Percentiles rank a stretch among this genome's conserved stretches.
phyloP scores from a whole-genome alignment of 441 rosid species.

The Erodium chrysanthum region DNA sequence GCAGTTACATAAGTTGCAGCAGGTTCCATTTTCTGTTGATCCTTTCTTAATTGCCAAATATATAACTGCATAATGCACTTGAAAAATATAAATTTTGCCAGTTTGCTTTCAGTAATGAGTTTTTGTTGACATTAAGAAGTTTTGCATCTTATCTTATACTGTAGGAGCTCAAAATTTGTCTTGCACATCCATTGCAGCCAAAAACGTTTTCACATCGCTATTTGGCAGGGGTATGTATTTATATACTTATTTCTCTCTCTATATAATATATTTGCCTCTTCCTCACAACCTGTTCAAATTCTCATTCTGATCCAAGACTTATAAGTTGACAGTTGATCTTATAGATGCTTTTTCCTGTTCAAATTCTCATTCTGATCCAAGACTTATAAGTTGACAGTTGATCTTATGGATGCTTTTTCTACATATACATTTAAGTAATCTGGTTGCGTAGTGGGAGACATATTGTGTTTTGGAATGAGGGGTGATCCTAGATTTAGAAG shows the following conservation, averaged over 20 bases:
- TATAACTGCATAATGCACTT: conserved; percentile 1
- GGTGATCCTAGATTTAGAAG: not conserved
- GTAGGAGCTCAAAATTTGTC: conserved; percentile 60
- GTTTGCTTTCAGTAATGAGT: conserved; percentile 5
- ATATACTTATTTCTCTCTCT: not conserved
- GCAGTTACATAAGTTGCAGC: conserved; percentile 53
- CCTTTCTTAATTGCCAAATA: not conserved
- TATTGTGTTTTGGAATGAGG: not conserved
- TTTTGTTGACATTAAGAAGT: not conserved
- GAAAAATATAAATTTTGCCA: conserved; percentile 7
- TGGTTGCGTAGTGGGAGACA: not conserved
- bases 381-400: too few relatives aligned
- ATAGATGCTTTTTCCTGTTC: not conserved
- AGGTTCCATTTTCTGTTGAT: conserved; percentile 32
- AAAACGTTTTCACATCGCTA: conserved; percentile 73
- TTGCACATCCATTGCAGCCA: conserved; percentile 76
- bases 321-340: too few relatives aligned
- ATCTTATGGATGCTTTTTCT: not conserved
- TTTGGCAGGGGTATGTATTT: conserved; percentile 69
- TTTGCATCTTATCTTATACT: conserved; percentile 20
- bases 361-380: not conserved
- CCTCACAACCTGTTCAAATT: not conserved
- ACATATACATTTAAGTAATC: not conserved
- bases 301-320: not conserved
- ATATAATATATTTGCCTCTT: not conserved